Percentiles rank a stretch among this genome's conserved stretches.
Evolutionary conservation across 352 stramenopile genomes (phyloP).

Genomic region (Saprolegnia parasitica): DNA sequence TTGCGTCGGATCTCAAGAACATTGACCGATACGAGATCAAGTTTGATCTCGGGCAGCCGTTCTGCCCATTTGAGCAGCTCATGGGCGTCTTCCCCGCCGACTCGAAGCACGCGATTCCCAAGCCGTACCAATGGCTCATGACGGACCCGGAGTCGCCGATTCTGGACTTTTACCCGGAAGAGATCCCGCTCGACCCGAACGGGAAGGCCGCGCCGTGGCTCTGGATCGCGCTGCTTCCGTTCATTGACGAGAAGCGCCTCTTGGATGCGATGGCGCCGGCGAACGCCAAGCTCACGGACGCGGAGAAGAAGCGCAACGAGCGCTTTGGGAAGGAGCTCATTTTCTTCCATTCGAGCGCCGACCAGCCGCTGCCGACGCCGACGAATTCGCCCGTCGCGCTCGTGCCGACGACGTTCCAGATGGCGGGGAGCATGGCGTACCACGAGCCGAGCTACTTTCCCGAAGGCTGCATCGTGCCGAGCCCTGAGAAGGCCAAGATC

Average conservation of each 20-base stretch:
- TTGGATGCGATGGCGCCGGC: slow-evolving; percentile 80
- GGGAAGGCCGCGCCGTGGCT: slow-evolving; percentile 98
- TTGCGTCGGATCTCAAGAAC: slow-evolving; percentile 89
- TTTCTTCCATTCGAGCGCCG: slow-evolving; percentile 72
- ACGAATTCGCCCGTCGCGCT: slow-evolving; percentile 30
- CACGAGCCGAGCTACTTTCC: slow-evolving; percentile 69
- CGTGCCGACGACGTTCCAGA: slow-evolving; percentile 32
- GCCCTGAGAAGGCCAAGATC: slow-evolving; percentile 64
- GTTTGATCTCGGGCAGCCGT: slow-evolving; percentile 94
- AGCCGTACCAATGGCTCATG: slow-evolving; percentile 94
- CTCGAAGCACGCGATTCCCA: slow-evolving; percentile 91
- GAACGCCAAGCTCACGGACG: slow-evolving; percentile 59
- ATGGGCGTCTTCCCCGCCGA: slow-evolving; percentile 97
- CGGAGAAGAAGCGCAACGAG: slow-evolving; percentile 80
- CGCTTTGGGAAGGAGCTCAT: slow-evolving; percentile 77
- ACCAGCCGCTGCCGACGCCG: slow-evolving; percentile 36
- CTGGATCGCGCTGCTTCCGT: slow-evolving; percentile 97
- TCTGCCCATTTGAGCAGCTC: slow-evolving; percentile 96
- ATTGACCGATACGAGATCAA: slow-evolving; percentile 86
- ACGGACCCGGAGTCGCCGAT: slow-evolving; percentile 93
- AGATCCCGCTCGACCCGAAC: slow-evolving; percentile 97
- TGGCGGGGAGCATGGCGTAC: slow-evolving; percentile 57
- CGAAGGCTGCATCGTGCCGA: slow-evolving; percentile 66
- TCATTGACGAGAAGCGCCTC: slow-evolving; percentile 97
- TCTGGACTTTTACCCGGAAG: slow-evolving; percentile 94